Evolutionary conservation across 2,329 filamentous ascomycete genomes (phyloP).

Genomic region (Clonostachys byssicola): DNA sequence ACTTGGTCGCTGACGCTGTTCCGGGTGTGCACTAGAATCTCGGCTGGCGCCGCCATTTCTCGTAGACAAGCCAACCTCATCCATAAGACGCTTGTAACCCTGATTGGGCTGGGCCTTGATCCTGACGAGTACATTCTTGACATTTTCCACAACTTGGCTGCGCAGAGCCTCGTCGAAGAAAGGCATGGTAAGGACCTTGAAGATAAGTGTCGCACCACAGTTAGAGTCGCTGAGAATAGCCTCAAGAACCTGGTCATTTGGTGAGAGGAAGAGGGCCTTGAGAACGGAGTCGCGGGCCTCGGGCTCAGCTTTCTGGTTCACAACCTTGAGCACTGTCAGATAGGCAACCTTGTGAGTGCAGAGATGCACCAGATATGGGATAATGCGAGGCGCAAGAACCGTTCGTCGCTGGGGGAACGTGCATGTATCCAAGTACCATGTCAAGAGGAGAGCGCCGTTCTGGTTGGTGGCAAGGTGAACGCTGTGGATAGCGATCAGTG

Average conservation of each 20-base stretch:
- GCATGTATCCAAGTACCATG: constrained; percentile 98
- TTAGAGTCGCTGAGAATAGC: constrained; percentile 87
- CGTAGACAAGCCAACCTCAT: constrained; percentile 88
- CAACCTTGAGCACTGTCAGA: constrained; percentile 93
- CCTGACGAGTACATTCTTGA: constrained; percentile 81
- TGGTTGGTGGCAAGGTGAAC: constrained; percentile 95
- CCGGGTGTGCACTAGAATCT: constrained; percentile 35
- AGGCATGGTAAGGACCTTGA: constrained; percentile 96
- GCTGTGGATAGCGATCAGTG: constrained; percentile 92
- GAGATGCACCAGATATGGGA: constrained; percentile 88
- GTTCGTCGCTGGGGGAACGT: constrained; percentile 89
- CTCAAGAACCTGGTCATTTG: constrained; percentile 80
- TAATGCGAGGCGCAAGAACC: constrained; percentile 85
- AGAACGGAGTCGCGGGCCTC: constrained; percentile 89
- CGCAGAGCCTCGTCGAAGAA: constrained; percentile 95
- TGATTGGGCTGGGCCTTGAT: constrained; percentile 93
- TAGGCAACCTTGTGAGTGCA: constrained; percentile 99
- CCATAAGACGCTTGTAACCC: constrained; percentile 98
- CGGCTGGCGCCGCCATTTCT: constrained; percentile 35
- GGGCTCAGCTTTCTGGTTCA: constrained; percentile 93
- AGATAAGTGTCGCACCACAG: constrained; percentile 92
- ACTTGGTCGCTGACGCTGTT: constrained; percentile 49
- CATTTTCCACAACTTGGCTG: constrained; percentile 82
- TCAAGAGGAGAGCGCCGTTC: constrained; percentile 88
- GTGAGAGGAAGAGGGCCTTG: constrained; percentile 87